Evolutionary conservation across 495 filamentous ascomycete genomes (phyloP).

Genomic region (Penicillium manginii): DNA sequence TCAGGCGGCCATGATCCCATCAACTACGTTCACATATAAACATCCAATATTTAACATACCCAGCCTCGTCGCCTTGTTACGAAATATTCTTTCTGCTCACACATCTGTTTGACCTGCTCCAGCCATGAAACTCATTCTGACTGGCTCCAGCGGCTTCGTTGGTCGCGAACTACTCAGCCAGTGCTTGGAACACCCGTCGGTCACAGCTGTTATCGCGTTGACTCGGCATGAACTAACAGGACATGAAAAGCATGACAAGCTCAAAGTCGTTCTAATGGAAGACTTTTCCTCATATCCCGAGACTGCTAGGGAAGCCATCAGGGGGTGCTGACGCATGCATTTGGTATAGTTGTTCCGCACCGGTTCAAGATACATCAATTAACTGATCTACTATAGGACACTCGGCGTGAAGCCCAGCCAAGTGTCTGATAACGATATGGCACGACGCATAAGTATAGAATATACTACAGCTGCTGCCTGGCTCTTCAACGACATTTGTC

Average conservation of each 20-base stretch:
- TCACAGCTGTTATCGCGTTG: slow-evolving; percentile 54
- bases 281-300: slow-evolving; percentile 51
- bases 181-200: slow-evolving; percentile 43
- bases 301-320: slow-evolving; percentile 39
- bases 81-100: neutral
- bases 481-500: slow-evolving; percentile 35
- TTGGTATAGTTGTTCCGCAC: slow-evolving; percentile 38
- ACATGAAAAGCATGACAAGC: slow-evolving; percentile 48
- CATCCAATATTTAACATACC: neutral
- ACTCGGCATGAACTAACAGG: slow-evolving; percentile 43
- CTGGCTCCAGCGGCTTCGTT: slow-evolving; percentile 57
- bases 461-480: slow-evolving; percentile 46
- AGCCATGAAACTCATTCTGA: slow-evolving; percentile 55
- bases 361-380: neutral
- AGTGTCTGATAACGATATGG: slow-evolving; percentile 19
- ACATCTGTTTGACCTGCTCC: neutral
- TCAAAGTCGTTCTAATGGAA: slow-evolving; percentile 44
- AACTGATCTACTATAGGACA: neutral
- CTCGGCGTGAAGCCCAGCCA: slow-evolving; percentile 14
- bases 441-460: slow-evolving; percentile 43
- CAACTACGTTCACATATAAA: neutral
- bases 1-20: neutral
- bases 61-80: neutral
- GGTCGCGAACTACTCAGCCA: slow-evolving; percentile 51
- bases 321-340: slow-evolving; percentile 57